These are phyloP conservation scores for Dactylis glomerata DNA, from an alignment of 176 grass and related monocot species.

Conservation along the genomic window DNA sequence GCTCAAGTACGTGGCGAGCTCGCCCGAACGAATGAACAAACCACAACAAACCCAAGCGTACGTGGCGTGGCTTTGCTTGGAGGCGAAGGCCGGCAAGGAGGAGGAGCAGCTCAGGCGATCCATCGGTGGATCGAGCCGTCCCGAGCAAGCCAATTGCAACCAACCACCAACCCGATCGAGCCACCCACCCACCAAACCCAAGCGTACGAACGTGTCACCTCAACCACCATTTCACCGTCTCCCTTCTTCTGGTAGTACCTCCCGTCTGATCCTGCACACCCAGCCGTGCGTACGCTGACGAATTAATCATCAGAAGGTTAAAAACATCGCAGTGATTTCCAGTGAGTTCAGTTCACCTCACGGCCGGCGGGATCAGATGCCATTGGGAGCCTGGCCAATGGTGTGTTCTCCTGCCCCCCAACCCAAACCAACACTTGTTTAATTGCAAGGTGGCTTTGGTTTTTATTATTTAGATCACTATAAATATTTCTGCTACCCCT, in stretches of 20 bases:
- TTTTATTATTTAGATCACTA: not conserved
- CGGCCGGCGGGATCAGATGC: not conserved
- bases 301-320: not conserved
- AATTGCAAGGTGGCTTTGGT: not conserved
- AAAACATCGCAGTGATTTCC: not conserved
- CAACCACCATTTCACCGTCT: not conserved
- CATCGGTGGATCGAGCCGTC: slow-evolving; percentile 9
- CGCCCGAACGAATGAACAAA: not conserved
- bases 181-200: slow-evolving; percentile 15
- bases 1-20: not conserved
- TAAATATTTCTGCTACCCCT: slow-evolving; percentile 36
- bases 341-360: not conserved
- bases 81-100: slow-evolving; percentile 45
- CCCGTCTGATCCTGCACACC: not conserved
- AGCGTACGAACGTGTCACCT: not conserved
- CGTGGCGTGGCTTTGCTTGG: slow-evolving; percentile 38
- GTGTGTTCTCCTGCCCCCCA: no score
- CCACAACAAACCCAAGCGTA: not conserved
- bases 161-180: slow-evolving; percentile 33
- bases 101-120: not conserved
- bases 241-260: not conserved
- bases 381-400: no score
- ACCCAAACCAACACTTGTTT: slow-evolving; percentile 9
- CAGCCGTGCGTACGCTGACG: not conserved
- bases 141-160: slow-evolving; percentile 34